These are phyloP conservation scores for Forsythia viridissima DNA, from an alignment of 257 asterid species.

Conservation along the genomic window DNA sequence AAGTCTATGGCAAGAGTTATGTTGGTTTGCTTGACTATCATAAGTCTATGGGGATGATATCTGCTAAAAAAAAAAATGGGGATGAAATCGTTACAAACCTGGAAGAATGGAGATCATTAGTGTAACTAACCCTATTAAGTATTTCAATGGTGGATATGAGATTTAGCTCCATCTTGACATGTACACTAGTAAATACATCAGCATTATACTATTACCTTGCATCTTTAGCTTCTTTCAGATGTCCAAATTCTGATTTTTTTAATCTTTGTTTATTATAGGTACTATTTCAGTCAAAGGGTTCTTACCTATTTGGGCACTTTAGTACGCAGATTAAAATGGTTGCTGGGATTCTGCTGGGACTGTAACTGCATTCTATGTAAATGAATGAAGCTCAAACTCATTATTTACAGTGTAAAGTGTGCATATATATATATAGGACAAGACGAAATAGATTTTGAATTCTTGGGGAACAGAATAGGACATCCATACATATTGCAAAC, in stretches of 20 bases:
- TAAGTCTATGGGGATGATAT: too few species aligned
- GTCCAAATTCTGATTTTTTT: background rate
- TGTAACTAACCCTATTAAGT: too few species aligned
- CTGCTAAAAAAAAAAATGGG: too few species aligned
- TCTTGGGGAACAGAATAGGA: slow-evolving; percentile 82
- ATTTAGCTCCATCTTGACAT: slow-evolving; percentile 80
- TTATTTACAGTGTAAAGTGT: too few species aligned
- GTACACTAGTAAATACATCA: slow-evolving; percentile 37
- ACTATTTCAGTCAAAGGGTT: slow-evolving; percentile 85
- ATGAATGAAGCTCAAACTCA: background rate
- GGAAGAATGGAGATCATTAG: too few species aligned
- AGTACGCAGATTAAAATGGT: slow-evolving; percentile 84
- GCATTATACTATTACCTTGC: background rate
- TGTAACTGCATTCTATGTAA: slow-evolving; percentile 81
- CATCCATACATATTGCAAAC: slow-evolving; percentile 83
- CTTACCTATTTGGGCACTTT: slow-evolving; percentile 75
- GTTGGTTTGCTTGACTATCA: too few species aligned
- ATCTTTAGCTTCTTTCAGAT: background rate
- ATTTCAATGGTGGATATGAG: slow-evolving; percentile 66
- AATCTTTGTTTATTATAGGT: slow-evolving; percentile 29
- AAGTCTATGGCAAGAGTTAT: too few species aligned
- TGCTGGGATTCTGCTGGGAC: slow-evolving; percentile 81
- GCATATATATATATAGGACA: too few species aligned
- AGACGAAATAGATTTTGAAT: slow-evolving; percentile 84
- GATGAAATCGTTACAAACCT: too few species aligned